Evolutionary conservation across 23 red algal species (phyloP).

Genomic region (Gracilaria vermiculophylla): DNA sequence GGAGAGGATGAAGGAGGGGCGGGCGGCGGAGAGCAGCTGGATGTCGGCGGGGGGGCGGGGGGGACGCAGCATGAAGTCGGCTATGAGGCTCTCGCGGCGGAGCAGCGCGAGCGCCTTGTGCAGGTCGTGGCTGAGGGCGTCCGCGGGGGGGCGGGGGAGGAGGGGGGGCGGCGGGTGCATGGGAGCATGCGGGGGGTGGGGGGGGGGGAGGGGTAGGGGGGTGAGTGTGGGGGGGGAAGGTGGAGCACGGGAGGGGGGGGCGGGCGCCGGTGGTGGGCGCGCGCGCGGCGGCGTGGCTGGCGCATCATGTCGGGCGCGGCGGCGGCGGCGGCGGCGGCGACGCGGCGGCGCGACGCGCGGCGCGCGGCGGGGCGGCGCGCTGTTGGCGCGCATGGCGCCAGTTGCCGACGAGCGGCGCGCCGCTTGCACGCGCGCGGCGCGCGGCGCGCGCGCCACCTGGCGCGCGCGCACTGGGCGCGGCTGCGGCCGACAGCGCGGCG

Average conservation of each 20-base stretch:
- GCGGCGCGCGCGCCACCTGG: neutral
- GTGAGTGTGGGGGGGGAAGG: neutral
- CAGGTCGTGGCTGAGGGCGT: constrained; percentile 9
- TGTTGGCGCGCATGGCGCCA: neutral
- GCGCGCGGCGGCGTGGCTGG: too few species aligned
- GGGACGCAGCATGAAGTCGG: constrained; percentile 40
- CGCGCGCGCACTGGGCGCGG: neutral
- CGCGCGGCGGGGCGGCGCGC: neutral
- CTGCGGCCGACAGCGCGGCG: neutral
- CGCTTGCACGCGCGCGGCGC: neutral
- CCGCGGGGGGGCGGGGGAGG: neutral
- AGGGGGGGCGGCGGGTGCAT: neutral
- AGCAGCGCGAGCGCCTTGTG: constrained; percentile 45
- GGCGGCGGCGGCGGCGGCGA: neutral
- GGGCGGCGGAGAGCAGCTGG: constrained; percentile 7
- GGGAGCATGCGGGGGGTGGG: neutral
- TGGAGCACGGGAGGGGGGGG: neutral
- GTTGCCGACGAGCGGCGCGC: neutral
- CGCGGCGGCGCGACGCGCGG: neutral
- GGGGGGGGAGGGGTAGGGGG: neutral
- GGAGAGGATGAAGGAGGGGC: constrained; percentile 45
- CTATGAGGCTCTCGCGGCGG: neutral
- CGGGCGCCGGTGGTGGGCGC: neutral
- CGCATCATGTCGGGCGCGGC: neutral
- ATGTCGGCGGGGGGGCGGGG: neutral